These are phyloP conservation scores for Viola pubescens DNA, from an alignment of 441 rosid species.

Conservation along the genomic window DNA sequence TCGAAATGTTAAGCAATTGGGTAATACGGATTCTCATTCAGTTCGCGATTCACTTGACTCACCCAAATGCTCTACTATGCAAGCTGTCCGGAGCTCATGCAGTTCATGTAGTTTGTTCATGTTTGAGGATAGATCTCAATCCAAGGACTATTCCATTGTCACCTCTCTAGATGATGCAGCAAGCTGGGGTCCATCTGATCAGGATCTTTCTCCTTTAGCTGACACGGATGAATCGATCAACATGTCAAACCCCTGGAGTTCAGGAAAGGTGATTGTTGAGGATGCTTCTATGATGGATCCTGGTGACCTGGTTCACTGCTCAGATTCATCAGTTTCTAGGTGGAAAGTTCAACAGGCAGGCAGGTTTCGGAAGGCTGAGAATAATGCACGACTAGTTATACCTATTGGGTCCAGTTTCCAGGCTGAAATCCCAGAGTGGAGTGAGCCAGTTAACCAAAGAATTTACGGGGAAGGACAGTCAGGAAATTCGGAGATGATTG, in stretches of 20 bases:
- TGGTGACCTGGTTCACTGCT: conserved; percentile 7
- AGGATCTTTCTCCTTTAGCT: conserved; percentile 4
- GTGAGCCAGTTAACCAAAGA: too few species aligned
- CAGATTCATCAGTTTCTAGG: neutral
- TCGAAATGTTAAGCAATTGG: conserved; percentile 20
- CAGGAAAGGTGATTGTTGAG: neutral
- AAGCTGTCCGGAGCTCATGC: conserved; percentile 12
- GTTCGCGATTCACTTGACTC: conserved; percentile 9
- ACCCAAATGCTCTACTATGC: conserved; percentile 5
- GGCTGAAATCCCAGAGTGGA: neutral
- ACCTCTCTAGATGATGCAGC: conserved; percentile 4
- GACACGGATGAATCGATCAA: conserved; percentile 5
- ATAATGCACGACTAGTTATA: neutral
- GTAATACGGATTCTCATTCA: neutral
- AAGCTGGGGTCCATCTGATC: conserved; percentile 2
- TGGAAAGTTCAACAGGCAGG: too few species aligned
- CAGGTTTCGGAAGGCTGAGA: neutral
- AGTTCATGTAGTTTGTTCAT: conserved; percentile 13
- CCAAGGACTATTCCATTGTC: neutral
- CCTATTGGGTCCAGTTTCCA: neutral
- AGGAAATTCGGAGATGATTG: neutral
- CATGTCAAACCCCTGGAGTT: conserved; percentile 14
- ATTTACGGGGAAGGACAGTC: too few species aligned
- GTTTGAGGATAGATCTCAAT: conserved; percentile 14
- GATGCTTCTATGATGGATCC: conserved; percentile 13